phyloP scores from a whole-genome alignment of 495 filamentous ascomycete species.

The Neurospora pannonica region DNA sequence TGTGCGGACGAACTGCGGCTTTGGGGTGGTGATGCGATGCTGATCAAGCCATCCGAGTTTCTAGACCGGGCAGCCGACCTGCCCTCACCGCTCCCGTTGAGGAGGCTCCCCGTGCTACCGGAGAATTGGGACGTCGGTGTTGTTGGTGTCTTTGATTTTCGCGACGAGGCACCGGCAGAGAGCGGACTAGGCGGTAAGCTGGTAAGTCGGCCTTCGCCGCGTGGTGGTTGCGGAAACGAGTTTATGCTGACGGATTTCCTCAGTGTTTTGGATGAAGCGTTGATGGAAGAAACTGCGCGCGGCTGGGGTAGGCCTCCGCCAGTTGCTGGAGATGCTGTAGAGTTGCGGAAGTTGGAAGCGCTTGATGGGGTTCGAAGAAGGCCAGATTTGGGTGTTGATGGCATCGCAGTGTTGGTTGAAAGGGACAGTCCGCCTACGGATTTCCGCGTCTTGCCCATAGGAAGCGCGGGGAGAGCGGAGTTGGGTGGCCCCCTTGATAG shows the following conservation, averaged over 20 bases:
- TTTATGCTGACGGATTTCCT: slow-evolving; percentile 84
- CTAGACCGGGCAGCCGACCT: slow-evolving; percentile 56
- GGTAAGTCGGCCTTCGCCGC: slow-evolving; percentile 41
- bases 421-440: slow-evolving; percentile 41
- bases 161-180: slow-evolving; percentile 34
- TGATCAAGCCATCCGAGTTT: slow-evolving; percentile 61
- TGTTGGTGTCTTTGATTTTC: slow-evolving; percentile 32
- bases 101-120: slow-evolving; percentile 57
- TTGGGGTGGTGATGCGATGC: slow-evolving; percentile 67
- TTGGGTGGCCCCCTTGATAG: slow-evolving; percentile 55
- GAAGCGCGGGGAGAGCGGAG: slow-evolving; percentile 57
- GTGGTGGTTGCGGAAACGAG: slow-evolving; percentile 84
- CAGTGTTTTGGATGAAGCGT: slow-evolving; percentile 52
- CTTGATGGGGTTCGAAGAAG: slow-evolving; percentile 53
- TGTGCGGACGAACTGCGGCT: slow-evolving; percentile 85
- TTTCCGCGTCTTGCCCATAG: slow-evolving; percentile 61
- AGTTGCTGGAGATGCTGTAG: slow-evolving; percentile 33
- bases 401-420: slow-evolving; percentile 35
- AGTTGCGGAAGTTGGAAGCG: slow-evolving; percentile 28
- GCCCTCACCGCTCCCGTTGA: slow-evolving; percentile 68
- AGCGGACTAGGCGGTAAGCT: slow-evolving; percentile 54
- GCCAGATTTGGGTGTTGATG: slow-evolving; percentile 43
- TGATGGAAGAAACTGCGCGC: slow-evolving; percentile 38
- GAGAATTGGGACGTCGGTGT: slow-evolving; percentile 30
- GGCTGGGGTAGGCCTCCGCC: slow-evolving; percentile 40